Evolutionary conservation across 2,329 filamentous ascomycete species (phyloP).

Genomic region (Clonostachys byssicola): DNA sequence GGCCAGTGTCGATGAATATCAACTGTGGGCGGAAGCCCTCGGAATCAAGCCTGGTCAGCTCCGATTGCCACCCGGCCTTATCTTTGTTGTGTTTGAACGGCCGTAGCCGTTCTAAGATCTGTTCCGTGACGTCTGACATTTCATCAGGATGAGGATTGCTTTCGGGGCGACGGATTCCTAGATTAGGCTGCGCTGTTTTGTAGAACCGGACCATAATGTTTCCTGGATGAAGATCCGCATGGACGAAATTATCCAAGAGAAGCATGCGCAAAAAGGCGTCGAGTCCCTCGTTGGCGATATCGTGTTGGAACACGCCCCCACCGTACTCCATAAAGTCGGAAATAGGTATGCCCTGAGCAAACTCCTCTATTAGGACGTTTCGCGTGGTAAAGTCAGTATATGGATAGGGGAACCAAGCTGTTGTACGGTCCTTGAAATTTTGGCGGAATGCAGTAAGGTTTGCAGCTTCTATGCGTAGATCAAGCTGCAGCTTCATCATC

Average conservation of each 20-base stretch:
- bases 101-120: slow-evolving; percentile 75
- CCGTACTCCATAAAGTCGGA: slow-evolving; percentile 88
- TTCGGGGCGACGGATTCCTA: slow-evolving; percentile 21
- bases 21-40: slow-evolving; percentile 92
- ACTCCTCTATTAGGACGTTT: slow-evolving; percentile 91
- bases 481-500: slow-evolving; percentile 98
- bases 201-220: slow-evolving; percentile 99
- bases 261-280: slow-evolving; percentile 97
- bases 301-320: slow-evolving; percentile 86
- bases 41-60: slow-evolving; percentile 71
- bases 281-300: slow-evolving; percentile 91
- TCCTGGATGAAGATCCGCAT: slow-evolving; percentile 92
- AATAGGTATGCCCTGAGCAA: slow-evolving; percentile 88
- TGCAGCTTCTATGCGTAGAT: slow-evolving; percentile 89
- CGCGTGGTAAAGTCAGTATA: slow-evolving; percentile 91
- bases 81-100: slow-evolving; percentile 64
- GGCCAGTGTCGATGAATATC: slow-evolving; percentile 94
- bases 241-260: slow-evolving; percentile 94
- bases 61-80: slow-evolving; percentile 65
- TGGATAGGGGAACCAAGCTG: slow-evolving; percentile 95
- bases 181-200: slow-evolving; percentile 68
- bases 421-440: slow-evolving; percentile 84
- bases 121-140: slow-evolving; percentile 72
- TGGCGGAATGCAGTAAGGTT: slow-evolving; percentile 85
- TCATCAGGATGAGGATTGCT: background rate